A percentile compares a stretch with the other conserved stretches of the same genome.
phyloP scores from a whole-genome alignment of 305 asterid genomes.

The Withania somnifera region DNA sequence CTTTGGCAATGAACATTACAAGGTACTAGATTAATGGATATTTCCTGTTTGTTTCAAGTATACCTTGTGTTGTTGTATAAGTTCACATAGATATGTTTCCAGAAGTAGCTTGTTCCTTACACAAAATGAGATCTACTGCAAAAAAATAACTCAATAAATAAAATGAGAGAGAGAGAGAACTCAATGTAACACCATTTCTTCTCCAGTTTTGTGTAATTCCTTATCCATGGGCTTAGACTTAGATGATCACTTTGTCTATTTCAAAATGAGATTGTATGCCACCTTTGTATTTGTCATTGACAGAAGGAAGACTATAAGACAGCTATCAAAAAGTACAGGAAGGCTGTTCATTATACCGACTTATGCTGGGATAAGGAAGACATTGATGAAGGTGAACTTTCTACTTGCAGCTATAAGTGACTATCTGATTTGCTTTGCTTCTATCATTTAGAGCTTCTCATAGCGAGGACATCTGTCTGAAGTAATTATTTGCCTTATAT shows the following conservation, averaged over 20 bases:
- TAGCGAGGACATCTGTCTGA: neutral
- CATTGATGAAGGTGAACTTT: constrained; percentile 19
- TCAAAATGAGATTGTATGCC: neutral
- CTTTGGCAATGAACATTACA: constrained; percentile 26
- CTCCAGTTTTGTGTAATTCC: neutral
- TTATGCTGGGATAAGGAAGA: constrained; percentile 29
- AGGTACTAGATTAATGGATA: constrained; percentile 11
- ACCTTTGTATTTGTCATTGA: neutral
- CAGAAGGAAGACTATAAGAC: constrained; percentile 28
- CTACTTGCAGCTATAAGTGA: neutral
- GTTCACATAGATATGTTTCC: neutral
- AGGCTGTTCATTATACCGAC: constrained; percentile 28
- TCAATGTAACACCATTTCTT: neutral
- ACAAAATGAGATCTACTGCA: neutral
- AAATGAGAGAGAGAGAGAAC: neutral
- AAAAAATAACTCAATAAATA: neutral
- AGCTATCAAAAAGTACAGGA: constrained; percentile 29
- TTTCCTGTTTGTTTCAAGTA: constrained; percentile 1
- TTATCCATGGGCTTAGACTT: neutral
- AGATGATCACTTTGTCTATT: neutral
- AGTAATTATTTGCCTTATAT: neutral
- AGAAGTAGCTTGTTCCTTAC: neutral
- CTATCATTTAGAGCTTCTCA: neutral
- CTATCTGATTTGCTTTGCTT: neutral
- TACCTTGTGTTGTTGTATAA: neutral